phyloP scores from a whole-genome alignment of 1,284 basidiomycete genomes.

The Cryptococcus sp. region DNA sequence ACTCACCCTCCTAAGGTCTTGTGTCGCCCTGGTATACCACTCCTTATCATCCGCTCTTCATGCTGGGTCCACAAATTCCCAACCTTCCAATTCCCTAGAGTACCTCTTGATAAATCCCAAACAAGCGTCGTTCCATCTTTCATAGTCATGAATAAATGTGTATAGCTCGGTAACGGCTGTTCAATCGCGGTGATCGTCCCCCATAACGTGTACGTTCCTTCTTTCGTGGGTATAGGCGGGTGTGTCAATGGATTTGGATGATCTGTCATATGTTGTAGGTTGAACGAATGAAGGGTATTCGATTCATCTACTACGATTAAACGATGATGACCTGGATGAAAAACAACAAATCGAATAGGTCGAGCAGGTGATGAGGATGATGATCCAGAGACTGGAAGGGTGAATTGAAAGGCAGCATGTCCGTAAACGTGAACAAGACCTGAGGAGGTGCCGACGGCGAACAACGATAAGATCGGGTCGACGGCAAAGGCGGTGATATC shows the following conservation, averaged over 20 bases:
- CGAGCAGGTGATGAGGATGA: constrained; percentile 15
- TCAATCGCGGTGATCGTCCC: constrained; percentile 34
- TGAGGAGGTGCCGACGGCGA: constrained; percentile 60
- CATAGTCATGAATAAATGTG: constrained; percentile 43
- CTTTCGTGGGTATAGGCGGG: constrained; percentile 32
- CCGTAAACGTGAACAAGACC: constrained; percentile 45
- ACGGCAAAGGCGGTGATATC: constrained; percentile 61
- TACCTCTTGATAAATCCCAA: constrained; percentile 64
- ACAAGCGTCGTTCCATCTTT: constrained; percentile 51
- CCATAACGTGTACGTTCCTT: constrained; percentile 27
- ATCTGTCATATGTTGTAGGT: constrained; percentile 33
- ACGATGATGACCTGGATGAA: constrained; percentile 42
- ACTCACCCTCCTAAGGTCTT: constrained; percentile 49
- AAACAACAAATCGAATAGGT: constrained; percentile 42
- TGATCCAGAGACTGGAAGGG: constrained; percentile 28
- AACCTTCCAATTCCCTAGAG: constrained; percentile 60
- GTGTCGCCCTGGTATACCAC: constrained; percentile 54
- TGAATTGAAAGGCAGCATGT: constrained; percentile 38
- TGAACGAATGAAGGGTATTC: constrained; percentile 38
- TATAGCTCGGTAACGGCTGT: constrained; percentile 37
- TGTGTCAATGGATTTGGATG: constrained; percentile 24
- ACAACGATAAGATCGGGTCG: constrained; percentile 66
- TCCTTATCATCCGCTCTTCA: constrained; percentile 61
- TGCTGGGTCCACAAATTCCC: constrained; percentile 72
- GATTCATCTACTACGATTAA: constrained; percentile 39